Evolutionary conservation across 2,329 filamentous ascomycete genomes (phyloP).

Genomic region (Fusarium gaditjirri): DNA sequence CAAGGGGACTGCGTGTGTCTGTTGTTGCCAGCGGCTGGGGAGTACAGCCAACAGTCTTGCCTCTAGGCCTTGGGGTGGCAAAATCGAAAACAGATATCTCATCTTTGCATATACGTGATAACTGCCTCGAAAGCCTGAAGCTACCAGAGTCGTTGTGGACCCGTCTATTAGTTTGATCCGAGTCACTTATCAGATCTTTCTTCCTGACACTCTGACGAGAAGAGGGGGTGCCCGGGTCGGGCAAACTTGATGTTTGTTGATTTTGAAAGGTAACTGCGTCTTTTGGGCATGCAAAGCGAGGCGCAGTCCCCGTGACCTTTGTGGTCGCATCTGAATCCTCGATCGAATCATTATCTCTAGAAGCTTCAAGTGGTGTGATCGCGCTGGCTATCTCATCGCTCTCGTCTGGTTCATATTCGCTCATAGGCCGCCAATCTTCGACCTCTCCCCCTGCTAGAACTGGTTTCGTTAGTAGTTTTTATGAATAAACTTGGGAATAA

Average conservation of each 20-base stretch:
- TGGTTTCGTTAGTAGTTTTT: not conserved
- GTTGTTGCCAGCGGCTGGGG: slow-evolving; percentile 20
- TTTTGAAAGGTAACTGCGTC: not conserved
- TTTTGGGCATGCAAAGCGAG: not conserved
- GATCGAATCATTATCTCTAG: not conserved
- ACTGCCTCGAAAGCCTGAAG: slow-evolving; percentile 1
- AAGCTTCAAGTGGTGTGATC: not conserved
- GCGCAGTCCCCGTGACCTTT: not conserved
- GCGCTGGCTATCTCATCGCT: not conserved
- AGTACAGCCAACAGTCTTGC: slow-evolving; percentile 15
- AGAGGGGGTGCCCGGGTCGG: not conserved
- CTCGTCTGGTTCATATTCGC: slow-evolving; percentile 5
- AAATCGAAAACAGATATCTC: slow-evolving; percentile 11
- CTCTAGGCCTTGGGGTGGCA: slow-evolving; percentile 1
- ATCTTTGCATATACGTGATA: slow-evolving; percentile 7
- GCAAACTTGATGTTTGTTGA: not conserved
- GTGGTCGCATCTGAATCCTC: not conserved
- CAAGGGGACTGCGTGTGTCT: slow-evolving; percentile 37
- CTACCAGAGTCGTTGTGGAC: not conserved
- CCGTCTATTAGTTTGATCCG: not conserved
- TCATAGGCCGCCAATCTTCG: slow-evolving; percentile 24
- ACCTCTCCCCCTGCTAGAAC: slow-evolving; percentile 9
- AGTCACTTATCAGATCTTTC: not conserved
- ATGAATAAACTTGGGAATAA: not conserved
- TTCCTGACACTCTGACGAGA: not conserved